phyloP scores from a whole-genome alignment of 495 filamentous ascomycete species.

The Oidiodendron maius region DNA sequence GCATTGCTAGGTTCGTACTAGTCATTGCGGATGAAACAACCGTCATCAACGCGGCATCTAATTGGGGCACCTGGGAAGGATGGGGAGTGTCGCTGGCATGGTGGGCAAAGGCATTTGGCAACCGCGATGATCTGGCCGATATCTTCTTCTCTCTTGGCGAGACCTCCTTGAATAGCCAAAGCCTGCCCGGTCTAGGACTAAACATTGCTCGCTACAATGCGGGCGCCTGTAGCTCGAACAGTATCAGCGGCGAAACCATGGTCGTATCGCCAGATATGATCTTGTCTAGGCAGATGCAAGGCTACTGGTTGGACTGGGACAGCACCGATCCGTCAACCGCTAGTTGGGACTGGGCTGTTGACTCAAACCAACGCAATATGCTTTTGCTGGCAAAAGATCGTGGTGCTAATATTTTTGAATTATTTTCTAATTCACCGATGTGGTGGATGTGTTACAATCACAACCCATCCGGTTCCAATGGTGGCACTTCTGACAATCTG shows the following conservation, averaged over 20 bases:
- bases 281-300: constrained; percentile 29
- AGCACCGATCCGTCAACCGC: constrained; percentile 20
- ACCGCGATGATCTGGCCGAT: constrained; percentile 29
- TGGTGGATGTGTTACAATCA: constrained; percentile 37
- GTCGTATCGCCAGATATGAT: constrained; percentile 29
- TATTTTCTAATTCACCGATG: constrained; percentile 36
- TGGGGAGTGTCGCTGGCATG: constrained; percentile 36
- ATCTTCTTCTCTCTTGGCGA: constrained; percentile 27
- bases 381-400: constrained; percentile 25
- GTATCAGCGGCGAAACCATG: constrained; percentile 27
- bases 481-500: constrained; percentile 26
- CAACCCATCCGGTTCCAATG: constrained; percentile 30
- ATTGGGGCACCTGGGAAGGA: constrained; percentile 34
- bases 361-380: constrained; percentile 28
- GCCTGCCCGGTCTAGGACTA: constrained; percentile 30
- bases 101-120: constrained; percentile 35
- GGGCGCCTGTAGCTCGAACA: constrained; percentile 29
- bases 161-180: constrained; percentile 15
- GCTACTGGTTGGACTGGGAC: constrained; percentile 32
- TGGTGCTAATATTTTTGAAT: constrained; percentile 30
- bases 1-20: not conserved
- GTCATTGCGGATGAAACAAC: constrained; percentile 20
- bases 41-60: constrained; percentile 25
- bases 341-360: constrained; percentile 30
- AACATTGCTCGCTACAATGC: constrained; percentile 33